Evolutionary conservation across 192 early-diverging fungal species (phyloP).

Genomic region (Physocladia obscura): DNA sequence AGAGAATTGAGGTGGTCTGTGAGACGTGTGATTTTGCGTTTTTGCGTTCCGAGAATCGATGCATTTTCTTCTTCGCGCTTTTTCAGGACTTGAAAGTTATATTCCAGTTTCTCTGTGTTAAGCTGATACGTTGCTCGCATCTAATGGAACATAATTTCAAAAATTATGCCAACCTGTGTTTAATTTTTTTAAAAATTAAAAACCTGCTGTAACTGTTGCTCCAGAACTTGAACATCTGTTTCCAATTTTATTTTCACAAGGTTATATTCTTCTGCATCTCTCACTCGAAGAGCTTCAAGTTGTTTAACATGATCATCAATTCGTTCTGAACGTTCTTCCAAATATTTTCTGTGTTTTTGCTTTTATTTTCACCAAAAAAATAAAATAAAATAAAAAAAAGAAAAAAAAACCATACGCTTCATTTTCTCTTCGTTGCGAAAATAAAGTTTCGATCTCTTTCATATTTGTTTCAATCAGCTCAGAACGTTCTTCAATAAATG

Average conservation of each 20-base stretch:
- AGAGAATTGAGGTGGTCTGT: constrained; percentile 59
- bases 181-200: not conserved
- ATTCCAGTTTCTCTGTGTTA: constrained; percentile 64
- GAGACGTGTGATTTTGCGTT: constrained; percentile 57
- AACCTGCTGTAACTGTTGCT: constrained; percentile 63
- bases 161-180: not conserved
- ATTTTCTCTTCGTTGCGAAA: constrained; percentile 41
- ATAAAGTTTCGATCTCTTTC: constrained; percentile 47
- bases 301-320: constrained; percentile 56
- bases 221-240: constrained; percentile 63
- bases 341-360: constrained; percentile 48
- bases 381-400: not conserved
- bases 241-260: constrained; percentile 65
- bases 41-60: constrained; percentile 58
- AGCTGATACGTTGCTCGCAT: constrained; percentile 63
- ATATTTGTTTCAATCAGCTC: constrained; percentile 52
- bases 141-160: constrained; percentile 25
- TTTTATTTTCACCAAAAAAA: too few species aligned
- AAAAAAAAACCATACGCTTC: constrained; percentile 43
- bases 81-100: constrained; percentile 64
- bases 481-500: constrained; percentile 56
- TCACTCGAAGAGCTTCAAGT: constrained; percentile 51
- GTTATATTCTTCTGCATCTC: constrained; percentile 65
- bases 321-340: constrained; percentile 52
- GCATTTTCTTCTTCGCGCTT: constrained; percentile 65